A percentile compares a stretch with the other conserved stretches of the same genome.
These are phyloP conservation scores for Fusarium proliferatum DNA, from an alignment of 2,329 filamentous ascomycete species.

Conservation along the genomic window DNA sequence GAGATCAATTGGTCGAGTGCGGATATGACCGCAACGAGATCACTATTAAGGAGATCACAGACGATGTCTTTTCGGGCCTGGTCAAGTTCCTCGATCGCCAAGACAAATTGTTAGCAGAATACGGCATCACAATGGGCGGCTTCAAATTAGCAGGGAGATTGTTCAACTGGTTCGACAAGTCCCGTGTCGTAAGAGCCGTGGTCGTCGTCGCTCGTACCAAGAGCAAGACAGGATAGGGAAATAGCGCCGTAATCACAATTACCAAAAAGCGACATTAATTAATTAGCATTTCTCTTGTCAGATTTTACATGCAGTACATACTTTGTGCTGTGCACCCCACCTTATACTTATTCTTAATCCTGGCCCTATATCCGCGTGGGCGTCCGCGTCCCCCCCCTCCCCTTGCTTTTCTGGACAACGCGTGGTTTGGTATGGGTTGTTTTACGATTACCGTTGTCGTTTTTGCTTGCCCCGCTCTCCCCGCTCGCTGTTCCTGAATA, in stretches of 20 bases:
- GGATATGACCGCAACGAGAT: slow-evolving; percentile 59
- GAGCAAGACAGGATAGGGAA: slow-evolving; percentile 29
- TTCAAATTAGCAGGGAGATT: slow-evolving; percentile 52
- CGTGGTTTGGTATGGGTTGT: not conserved
- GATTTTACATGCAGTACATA: not conserved
- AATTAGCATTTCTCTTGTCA: not conserved
- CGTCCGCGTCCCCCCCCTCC: not conserved
- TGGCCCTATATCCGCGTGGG: slow-evolving; percentile 23
- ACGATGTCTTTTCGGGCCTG: slow-evolving; percentile 63
- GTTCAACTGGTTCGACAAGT: slow-evolving; percentile 53
- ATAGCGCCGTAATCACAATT: not conserved
- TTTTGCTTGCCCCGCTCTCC: not conserved
- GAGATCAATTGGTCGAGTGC: slow-evolving; percentile 55
- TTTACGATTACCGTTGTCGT: not conserved
- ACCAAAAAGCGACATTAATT: not conserved
- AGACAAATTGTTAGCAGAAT: slow-evolving; percentile 47
- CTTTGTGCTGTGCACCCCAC: not conserved
- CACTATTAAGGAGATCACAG: slow-evolving; percentile 61
- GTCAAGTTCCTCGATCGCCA: slow-evolving; percentile 56
- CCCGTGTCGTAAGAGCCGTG: slow-evolving; percentile 49
- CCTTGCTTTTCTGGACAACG: not conserved
- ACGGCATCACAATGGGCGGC: slow-evolving; percentile 52
- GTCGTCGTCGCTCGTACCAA: slow-evolving; percentile 50
- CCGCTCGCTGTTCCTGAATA: slow-evolving; percentile 4
- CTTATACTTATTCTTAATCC: slow-evolving; percentile 1